phyloP scores from a whole-genome alignment of 169 alveolate genomes.

The Eimeria falciformis region DNA sequence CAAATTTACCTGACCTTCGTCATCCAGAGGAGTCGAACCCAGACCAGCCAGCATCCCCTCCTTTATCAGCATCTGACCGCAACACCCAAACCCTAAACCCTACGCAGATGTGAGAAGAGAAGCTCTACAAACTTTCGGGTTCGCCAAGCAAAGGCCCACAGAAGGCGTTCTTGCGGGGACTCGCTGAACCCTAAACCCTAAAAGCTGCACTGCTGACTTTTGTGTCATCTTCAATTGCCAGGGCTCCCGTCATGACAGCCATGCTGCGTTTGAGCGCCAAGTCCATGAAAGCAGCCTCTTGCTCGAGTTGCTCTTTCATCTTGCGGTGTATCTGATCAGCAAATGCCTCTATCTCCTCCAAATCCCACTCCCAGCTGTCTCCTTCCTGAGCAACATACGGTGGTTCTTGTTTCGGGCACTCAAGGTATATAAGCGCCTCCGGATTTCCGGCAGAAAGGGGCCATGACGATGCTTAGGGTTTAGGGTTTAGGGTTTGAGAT shows the following conservation, averaged over 20 bases:
- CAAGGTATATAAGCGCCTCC: not conserved
- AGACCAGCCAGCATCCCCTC: conserved; percentile 60
- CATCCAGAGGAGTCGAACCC: conserved; percentile 59
- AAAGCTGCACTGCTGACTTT: conserved; percentile 15
- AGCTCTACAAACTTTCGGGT: not conserved
- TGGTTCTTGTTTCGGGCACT: not conserved
- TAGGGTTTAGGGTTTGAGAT: not conserved
- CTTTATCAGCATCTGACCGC: conserved; percentile 34
- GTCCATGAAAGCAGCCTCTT: conserved; percentile 57
- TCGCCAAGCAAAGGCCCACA: conserved; percentile 17
- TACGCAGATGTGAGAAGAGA: not conserved
- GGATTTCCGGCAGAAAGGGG: not conserved
- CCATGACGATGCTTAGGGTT: not conserved
- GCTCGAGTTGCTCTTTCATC: conserved; percentile 49
- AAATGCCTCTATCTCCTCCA: conserved; percentile 43
- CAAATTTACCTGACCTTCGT: not conserved
- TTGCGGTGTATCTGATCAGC: conserved; percentile 39
- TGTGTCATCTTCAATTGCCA: conserved; percentile 50
- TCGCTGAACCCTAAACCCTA: too few relatives aligned
- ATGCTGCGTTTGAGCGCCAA: conserved; percentile 30
- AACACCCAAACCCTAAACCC: not conserved
- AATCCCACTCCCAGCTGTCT: conserved; percentile 58
- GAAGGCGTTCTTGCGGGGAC: not conserved
- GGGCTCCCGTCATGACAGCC: conserved; percentile 50
- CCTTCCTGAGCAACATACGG: conserved; percentile 9